Evolutionary conservation across 1,284 basidiomycete genomes (phyloP).

Genomic region (Trametes hirsuta): DNA sequence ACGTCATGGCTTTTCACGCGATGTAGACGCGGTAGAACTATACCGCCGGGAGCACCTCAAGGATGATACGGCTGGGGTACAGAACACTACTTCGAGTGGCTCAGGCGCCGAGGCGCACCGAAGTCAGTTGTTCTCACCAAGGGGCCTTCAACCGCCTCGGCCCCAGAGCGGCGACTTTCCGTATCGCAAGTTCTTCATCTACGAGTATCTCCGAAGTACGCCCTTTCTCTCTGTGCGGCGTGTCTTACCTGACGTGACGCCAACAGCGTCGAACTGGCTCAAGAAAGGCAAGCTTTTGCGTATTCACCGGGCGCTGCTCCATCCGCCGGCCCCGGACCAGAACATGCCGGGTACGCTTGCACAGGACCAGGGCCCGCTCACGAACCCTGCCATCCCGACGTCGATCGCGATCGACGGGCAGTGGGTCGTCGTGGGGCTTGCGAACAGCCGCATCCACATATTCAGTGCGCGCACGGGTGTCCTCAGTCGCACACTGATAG

Average conservation of each 20-base stretch:
- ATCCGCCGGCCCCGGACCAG: slow-evolving; percentile 24
- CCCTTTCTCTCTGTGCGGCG: neutral
- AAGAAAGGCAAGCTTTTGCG: slow-evolving; percentile 79
- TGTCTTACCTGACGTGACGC: neutral
- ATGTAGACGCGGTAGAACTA: slow-evolving; percentile 14
- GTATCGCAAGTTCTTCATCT: slow-evolving; percentile 76
- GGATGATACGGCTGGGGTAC: neutral
- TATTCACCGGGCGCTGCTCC: slow-evolving; percentile 63
- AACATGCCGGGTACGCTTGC: slow-evolving; percentile 16
- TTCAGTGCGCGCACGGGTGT: slow-evolving; percentile 85
- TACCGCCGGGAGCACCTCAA: slow-evolving; percentile 10
- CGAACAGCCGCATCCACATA: slow-evolving; percentile 86
- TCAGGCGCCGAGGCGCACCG: slow-evolving; percentile 19
- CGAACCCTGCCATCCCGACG: slow-evolving; percentile 52
- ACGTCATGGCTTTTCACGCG: slow-evolving; percentile 52
- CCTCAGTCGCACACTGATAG: slow-evolving; percentile 77
- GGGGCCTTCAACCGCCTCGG: slow-evolving; percentile 9
- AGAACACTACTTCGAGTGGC: neutral
- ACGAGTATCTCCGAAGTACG: slow-evolving; percentile 77
- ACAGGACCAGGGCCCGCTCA: slow-evolving; percentile 8
- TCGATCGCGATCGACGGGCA: slow-evolving; percentile 85
- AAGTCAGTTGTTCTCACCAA: slow-evolving; percentile 9
- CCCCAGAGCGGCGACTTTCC: slow-evolving; percentile 43
- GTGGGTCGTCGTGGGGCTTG: slow-evolving; percentile 90
- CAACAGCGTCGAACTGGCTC: slow-evolving; percentile 83